A percentile compares a stretch with the other conserved stretches of the same genome.
phyloP scores from a whole-genome alignment of 352 stramenopile genomes.

The Albugo candida region DNA sequence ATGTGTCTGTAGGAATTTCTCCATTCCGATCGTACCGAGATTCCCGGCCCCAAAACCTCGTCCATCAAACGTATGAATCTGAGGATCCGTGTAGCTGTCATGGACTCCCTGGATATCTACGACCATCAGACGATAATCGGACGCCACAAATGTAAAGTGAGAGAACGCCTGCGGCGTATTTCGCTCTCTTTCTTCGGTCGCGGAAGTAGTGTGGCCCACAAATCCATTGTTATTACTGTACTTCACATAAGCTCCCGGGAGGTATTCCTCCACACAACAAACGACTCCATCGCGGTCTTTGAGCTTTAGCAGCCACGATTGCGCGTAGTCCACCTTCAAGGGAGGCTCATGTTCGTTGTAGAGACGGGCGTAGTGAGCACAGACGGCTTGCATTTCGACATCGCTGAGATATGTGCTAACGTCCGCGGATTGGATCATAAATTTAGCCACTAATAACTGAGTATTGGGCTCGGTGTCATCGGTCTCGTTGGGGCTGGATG shows the following conservation, averaged over 20 bases:
- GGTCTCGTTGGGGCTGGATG: conserved; percentile 1
- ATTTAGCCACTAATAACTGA: conserved; percentile 46
- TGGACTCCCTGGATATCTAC: conserved; percentile 75
- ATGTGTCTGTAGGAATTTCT: conserved; percentile 75
- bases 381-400: conserved; percentile 79
- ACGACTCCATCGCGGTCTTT: conserved; percentile 36
- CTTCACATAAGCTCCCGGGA: conserved; percentile 67
- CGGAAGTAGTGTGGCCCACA: conserved; percentile 56
- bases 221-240: conserved; percentile 79
- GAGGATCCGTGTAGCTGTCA: conserved; percentile 67
- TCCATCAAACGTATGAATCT: conserved; percentile 66
- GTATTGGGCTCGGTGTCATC: conserved; percentile 5
- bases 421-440: conserved; percentile 39
- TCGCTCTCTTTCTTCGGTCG: conserved; percentile 59
- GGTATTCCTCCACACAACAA: conserved; percentile 59
- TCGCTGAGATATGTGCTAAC: conserved; percentile 65
- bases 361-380: conserved; percentile 63
- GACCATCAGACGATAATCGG: conserved; percentile 70
- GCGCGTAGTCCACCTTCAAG: conserved; percentile 63
- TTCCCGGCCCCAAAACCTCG: conserved; percentile 70
- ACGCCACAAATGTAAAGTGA: conserved; percentile 70
- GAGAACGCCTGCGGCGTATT: conserved; percentile 74
- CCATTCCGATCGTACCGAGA: conserved; percentile 66
- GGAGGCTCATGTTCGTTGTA: conserved; percentile 76
- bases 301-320: conserved; percentile 61